These are phyloP conservation scores for Aegilops tauschii DNA, from an alignment of 176 grass and related monocot species.

Conservation along the genomic window DNA sequence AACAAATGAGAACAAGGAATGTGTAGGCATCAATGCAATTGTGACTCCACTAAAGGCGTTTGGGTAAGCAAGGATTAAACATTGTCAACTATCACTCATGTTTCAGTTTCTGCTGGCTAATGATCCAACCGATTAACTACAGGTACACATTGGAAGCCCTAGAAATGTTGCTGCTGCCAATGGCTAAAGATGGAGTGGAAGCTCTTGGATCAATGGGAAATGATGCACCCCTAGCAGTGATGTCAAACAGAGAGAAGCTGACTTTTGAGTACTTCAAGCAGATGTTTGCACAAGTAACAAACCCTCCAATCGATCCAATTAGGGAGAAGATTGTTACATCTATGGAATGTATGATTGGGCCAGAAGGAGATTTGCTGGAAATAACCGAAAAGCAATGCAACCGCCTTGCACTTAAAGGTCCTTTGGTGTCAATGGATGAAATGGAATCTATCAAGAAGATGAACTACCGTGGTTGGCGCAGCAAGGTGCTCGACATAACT, in stretches of 20 bases:
- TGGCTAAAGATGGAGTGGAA: conserved; percentile 82
- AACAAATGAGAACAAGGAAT: conserved; percentile 35
- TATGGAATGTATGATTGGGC: conserved; percentile 97
- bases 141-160: conserved; percentile 92
- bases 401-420: conserved; percentile 72
- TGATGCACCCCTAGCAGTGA: conserved; percentile 90
- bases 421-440: conserved; percentile 84
- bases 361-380: conserved; percentile 93
- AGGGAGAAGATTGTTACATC: conserved; percentile 98
- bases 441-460: conserved; percentile 98
- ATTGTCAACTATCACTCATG: not conserved
- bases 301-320: conserved; percentile 96
- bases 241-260: conserved; percentile 96
- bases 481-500: conserved; percentile 88
- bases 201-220: conserved; percentile 98
- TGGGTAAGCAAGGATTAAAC: conserved; percentile 54
- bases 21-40: conserved; percentile 65
- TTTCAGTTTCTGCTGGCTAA: conserved; percentile 10
- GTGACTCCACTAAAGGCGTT: conserved; percentile 90
- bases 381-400: conserved; percentile 91
- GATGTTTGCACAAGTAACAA: conserved; percentile 99
- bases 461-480: conserved; percentile 86
- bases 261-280: conserved; percentile 98
- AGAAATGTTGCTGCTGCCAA: conserved; percentile 92
- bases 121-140: conserved; percentile 26